These are phyloP conservation scores for Scheffersomyces lignicola DNA, from an alignment of 1,139 yeast genomes.

Conservation along the genomic window DNA sequence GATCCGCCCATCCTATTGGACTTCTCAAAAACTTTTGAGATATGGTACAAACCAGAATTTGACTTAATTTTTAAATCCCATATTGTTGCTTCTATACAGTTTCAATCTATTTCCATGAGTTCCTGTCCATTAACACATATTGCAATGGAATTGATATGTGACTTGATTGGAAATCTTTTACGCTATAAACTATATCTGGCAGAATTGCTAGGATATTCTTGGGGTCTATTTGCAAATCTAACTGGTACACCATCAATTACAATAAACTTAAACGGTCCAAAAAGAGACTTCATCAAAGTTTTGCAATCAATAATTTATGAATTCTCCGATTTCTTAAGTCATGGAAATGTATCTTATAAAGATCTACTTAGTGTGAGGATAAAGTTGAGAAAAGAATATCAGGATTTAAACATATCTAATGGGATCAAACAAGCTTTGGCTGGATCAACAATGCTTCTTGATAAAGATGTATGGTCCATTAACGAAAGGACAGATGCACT, in stretches of 20 bases:
- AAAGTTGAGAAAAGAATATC: slow-evolving; percentile 43
- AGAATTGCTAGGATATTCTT: slow-evolving; percentile 51
- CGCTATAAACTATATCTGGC: slow-evolving; percentile 48
- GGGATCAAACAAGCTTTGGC: slow-evolving; percentile 47
- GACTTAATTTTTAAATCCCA: slow-evolving; percentile 20
- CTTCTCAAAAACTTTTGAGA: slow-evolving; percentile 29
- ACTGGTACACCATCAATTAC: slow-evolving; percentile 52
- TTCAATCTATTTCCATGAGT: slow-evolving; percentile 24
- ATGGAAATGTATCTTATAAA: slow-evolving; percentile 21
- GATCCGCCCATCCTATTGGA: slow-evolving; percentile 15
- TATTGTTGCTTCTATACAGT: slow-evolving; percentile 44
- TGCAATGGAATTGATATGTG: slow-evolving; percentile 50
- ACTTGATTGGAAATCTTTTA: slow-evolving; percentile 40
- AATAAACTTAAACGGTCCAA: slow-evolving; percentile 51
- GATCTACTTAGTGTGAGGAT: slow-evolving; percentile 45
- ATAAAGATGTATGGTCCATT: slow-evolving; percentile 50
- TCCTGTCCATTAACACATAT: slow-evolving; percentile 36
- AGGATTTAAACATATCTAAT: slow-evolving; percentile 30
- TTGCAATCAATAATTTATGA: slow-evolving; percentile 22
- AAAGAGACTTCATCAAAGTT: slow-evolving; percentile 31
- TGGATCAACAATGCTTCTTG: slow-evolving; percentile 51
- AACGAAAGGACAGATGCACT: slow-evolving; percentile 46
- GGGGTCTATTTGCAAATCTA: slow-evolving; percentile 52
- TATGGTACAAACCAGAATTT: slow-evolving; percentile 49
- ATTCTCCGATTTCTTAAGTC: slow-evolving; percentile 14